These are phyloP conservation scores for Cytospora schulzeri DNA, from an alignment of 2,329 filamentous ascomycete genomes.

Conservation along the genomic window DNA sequence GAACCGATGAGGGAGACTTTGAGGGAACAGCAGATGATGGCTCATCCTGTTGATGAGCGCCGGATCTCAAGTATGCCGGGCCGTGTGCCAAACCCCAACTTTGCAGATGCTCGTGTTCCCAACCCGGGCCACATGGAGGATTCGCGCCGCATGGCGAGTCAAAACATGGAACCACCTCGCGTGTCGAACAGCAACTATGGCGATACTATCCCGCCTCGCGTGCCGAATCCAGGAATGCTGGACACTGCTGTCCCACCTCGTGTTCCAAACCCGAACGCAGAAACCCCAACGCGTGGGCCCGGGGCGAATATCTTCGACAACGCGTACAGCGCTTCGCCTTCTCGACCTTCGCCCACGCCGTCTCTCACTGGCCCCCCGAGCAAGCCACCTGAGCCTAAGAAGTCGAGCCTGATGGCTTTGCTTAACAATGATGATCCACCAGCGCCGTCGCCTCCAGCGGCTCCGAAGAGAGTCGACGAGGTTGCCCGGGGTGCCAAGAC, in stretches of 20 bases:
- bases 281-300: slow-evolving; percentile 22
- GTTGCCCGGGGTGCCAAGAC: slow-evolving; percentile 44
- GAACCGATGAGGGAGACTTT: slow-evolving; percentile 16
- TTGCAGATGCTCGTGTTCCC: slow-evolving; percentile 18
- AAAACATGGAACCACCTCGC: slow-evolving; percentile 20
- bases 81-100: slow-evolving; percentile 34
- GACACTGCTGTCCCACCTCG: slow-evolving; percentile 21
- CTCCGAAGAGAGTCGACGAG: slow-evolving; percentile 53
- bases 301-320: slow-evolving; percentile 32
- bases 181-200: slow-evolving; percentile 23
- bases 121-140: slow-evolving; percentile 18
- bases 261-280: slow-evolving; percentile 25
- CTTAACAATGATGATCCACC: slow-evolving; percentile 59
- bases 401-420: slow-evolving; percentile 64
- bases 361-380: slow-evolving; percentile 44
- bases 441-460: slow-evolving; percentile 45
- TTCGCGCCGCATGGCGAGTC: slow-evolving; percentile 20
- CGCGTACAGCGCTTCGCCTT: slow-evolving; percentile 23
- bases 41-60: slow-evolving; percentile 40
- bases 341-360: slow-evolving; percentile 39
- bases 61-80: slow-evolving; percentile 43
- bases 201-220: slow-evolving; percentile 14
- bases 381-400: slow-evolving; percentile 57
- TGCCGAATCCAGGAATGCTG: slow-evolving; percentile 25
- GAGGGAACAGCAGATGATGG: slow-evolving; percentile 31